These are phyloP conservation scores for Cordyceps javanica DNA, from an alignment of 2,329 filamentous ascomycete genomes.

Conservation along the genomic window DNA sequence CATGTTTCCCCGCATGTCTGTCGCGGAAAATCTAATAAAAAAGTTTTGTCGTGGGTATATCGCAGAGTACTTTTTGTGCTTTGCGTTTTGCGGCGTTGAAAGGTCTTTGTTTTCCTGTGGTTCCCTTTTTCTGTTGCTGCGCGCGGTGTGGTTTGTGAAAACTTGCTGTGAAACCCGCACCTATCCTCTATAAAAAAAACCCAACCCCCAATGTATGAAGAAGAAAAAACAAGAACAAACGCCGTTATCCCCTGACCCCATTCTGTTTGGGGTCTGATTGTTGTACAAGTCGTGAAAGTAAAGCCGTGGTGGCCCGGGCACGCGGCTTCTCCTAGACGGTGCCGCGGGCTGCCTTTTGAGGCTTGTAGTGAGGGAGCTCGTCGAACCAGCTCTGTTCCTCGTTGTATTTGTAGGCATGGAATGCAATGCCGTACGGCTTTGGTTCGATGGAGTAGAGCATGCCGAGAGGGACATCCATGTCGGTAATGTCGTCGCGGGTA, in stretches of 20 bases:
- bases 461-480: slow-evolving; percentile 87
- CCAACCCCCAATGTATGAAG: neutral
- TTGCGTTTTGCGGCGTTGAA: neutral
- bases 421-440: slow-evolving; percentile 95
- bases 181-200: neutral
- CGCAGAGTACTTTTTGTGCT: neutral
- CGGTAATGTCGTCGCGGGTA: slow-evolving; percentile 83
- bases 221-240: slow-evolving; percentile 4
- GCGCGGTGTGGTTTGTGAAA: neutral
- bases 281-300: slow-evolving; percentile 6
- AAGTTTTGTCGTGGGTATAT: neutral
- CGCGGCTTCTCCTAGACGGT: slow-evolving; percentile 8
- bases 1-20: neutral
- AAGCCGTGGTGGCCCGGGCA: neutral
- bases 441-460: slow-evolving; percentile 94
- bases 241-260: neutral
- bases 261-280: neutral
- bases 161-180: neutral
- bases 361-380: slow-evolving; percentile 75
- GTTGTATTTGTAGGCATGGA: slow-evolving; percentile 92
- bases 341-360: slow-evolving; percentile 45
- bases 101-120: slow-evolving; percentile 4
- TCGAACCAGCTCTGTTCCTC: slow-evolving; percentile 73
- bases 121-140: slow-evolving; percentile 7
- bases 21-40: neutral